Conservation (phyloP, 495 filamentous ascomycete genomes). For the Entonaema liquescens region DNA sequence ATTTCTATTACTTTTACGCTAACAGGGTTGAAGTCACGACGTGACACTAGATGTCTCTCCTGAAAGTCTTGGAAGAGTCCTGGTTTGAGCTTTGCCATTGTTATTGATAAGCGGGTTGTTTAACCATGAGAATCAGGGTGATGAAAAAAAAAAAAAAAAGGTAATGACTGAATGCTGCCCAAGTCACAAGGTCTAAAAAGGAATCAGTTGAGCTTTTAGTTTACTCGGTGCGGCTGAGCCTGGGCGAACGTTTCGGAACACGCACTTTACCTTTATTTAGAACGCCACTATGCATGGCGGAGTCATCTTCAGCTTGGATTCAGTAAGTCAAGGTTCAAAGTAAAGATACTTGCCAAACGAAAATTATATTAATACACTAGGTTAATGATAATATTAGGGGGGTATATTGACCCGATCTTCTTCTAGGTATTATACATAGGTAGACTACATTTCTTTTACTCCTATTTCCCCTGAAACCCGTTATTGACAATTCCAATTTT, state of each 20-base stretch:
- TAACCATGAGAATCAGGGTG: too few species aligned
- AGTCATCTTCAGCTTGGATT: background rate
- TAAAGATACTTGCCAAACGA: background rate
- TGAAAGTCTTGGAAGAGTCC: slow-evolving; percentile 5
- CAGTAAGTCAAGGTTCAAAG: background rate
- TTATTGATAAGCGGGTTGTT: too few species aligned
- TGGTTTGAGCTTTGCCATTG: background rate
- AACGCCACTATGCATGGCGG: slow-evolving; percentile 7
- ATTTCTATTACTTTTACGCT: slow-evolving; percentile 3
- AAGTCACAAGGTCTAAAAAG: background rate
- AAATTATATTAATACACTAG: background rate
- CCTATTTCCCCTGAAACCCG: background rate
- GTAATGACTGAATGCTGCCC: background rate
- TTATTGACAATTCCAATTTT: slow-evolving; percentile 20
- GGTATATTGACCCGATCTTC: background rate
- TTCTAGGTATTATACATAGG: too few species aligned
- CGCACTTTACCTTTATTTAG: background rate
- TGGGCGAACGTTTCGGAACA: slow-evolving; percentile 6
- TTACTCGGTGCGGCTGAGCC: slow-evolving; percentile 9
- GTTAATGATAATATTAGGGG: background rate
- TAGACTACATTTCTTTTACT: too few species aligned
- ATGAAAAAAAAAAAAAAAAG: too few species aligned
- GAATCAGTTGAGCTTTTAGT: background rate
- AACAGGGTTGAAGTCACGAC: background rate
- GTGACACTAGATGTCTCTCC: slow-evolving; percentile 1